These are phyloP conservation scores for Leptographium flavum DNA, from an alignment of 2,329 filamentous ascomycete species.

Conservation along the genomic window DNA sequence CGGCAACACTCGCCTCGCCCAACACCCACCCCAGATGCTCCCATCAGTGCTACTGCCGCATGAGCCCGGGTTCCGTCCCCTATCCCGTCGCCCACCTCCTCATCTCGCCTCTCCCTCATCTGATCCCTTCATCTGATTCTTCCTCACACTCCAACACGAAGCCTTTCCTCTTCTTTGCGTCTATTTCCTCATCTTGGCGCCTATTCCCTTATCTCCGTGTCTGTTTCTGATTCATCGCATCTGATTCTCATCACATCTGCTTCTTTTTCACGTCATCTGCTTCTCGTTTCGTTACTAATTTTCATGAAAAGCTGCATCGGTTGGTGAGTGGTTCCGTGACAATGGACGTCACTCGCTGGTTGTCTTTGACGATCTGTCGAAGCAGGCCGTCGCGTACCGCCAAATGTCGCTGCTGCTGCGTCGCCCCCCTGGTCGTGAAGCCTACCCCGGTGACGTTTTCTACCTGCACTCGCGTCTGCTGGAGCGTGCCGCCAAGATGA, in stretches of 20 bases:
- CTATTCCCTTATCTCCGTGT: too few species aligned
- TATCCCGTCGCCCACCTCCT: too few species aligned
- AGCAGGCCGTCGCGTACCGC: conserved; percentile 96
- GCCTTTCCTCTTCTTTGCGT: too few species aligned
- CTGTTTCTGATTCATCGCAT: too few species aligned
- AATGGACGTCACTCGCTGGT: conserved; percentile 79
- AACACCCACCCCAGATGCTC: too few species aligned
- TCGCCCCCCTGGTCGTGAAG: conserved; percentile 97
- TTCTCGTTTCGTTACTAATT: conserved; percentile 9
- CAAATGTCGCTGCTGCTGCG: conserved; percentile 98
- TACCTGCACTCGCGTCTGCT: conserved; percentile 98
- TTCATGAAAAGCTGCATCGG: conserved; percentile 23
- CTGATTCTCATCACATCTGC: background rate
- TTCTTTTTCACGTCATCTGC: background rate
- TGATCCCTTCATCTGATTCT: too few species aligned
- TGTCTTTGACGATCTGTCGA: conserved; percentile 89
- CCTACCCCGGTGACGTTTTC: conserved; percentile 98
- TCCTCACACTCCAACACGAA: too few species aligned
- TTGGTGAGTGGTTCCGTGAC: conserved; percentile 59
- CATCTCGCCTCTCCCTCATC: too few species aligned
- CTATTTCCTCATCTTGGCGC: too few species aligned
- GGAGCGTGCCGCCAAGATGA: conserved; percentile 99
- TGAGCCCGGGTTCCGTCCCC: too few species aligned
- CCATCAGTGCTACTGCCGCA: too few species aligned
- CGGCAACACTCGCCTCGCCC: too few species aligned